Base-by-base conservation (phyloP, 306 rosid genomes). In the Rosa chinensis region DNA sequence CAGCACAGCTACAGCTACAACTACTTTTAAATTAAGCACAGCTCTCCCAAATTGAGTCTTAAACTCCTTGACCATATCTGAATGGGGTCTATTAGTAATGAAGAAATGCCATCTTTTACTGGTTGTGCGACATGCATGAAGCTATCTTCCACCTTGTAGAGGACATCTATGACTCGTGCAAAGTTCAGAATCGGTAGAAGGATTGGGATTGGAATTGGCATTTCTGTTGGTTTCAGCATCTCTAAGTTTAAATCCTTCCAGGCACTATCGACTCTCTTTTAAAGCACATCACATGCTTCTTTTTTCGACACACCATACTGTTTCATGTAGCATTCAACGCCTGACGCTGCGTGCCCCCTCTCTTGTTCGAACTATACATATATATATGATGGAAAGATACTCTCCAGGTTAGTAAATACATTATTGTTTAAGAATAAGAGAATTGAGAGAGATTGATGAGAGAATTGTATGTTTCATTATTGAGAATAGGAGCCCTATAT, bases 191-290 rank as follows among this genome's bases (percentile, higher is more conserved):
- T 25, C 11, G 55, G 78, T 5, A 1, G 9, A 1, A 74, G 56
- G 10, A 56, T 25, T 25, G 25, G 56, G 10, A 56, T 25, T 25
- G 25, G 21, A n/a, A n/a, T 58, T 23, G 78, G 53, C 55, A 58
- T 16, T n/a, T 73, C 44, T 20, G n/a, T 72, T 11, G 66, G 72
- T 17, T 63, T 8, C 28, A 72, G 8, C 4, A 35, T 47, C 43
- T 49, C 49, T 49, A 39, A 32, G 16, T 59, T 72, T 20, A 61
- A 72, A 28, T 61, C 56, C 48, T 79, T 79, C 82, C 82, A 79
- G 0, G n/a, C 53, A 47, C 63, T 50, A 1, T 14, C 49, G 20
- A 79, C 25, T n/a, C 40, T 11, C 3, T 21, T 37, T 4, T 12
- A 56, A 4, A 79, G 47, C 49, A 14, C 56, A 11, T 8, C 42